phyloP scores from a whole-genome alignment of 257 asterid species.

The Salvia miltiorrhiza region DNA sequence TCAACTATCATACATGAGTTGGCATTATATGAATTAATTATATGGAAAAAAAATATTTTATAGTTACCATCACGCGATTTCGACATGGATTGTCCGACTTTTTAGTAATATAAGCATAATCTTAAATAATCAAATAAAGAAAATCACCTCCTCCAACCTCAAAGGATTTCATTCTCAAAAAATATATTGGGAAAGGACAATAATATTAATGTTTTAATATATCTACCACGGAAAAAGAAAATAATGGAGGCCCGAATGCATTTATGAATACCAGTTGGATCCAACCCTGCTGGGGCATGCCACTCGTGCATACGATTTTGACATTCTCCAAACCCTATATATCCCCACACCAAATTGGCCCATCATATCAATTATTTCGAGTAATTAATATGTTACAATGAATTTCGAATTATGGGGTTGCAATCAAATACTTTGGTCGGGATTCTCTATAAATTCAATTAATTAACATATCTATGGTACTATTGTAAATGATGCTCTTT shows the following conservation, averaged over 20 bases:
- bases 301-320: conserved; percentile 37
- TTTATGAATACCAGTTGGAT: conserved; percentile 37
- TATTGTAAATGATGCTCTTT: not conserved
- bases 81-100: conserved; percentile 6
- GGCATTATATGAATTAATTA: not conserved
- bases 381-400: not conserved
- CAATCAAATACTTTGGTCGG: not conserved
- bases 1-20: not conserved
- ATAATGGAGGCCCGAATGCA: conserved; percentile 12
- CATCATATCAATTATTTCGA: conserved; percentile 14
- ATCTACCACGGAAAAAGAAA: not conserved
- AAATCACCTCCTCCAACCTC: conserved; percentile 3
- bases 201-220: not conserved
- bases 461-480: not conserved
- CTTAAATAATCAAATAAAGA: not conserved
- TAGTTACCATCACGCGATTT: not conserved
- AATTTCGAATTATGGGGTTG: conserved; percentile 7
- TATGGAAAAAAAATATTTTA: not conserved
- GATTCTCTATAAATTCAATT: not conserved
- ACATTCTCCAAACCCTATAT: conserved; percentile 23
- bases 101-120: not conserved
- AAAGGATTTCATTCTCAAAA: not conserved
- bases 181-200: not conserved
- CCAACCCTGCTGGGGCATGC: conserved; percentile 27
- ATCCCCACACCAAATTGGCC: conserved; percentile 13